Percentiles rank a stretch among this genome's conserved stretches.
phyloP scores from a whole-genome alignment of 495 filamentous ascomycete species.

The Antarctomyces pellizariae region DNA sequence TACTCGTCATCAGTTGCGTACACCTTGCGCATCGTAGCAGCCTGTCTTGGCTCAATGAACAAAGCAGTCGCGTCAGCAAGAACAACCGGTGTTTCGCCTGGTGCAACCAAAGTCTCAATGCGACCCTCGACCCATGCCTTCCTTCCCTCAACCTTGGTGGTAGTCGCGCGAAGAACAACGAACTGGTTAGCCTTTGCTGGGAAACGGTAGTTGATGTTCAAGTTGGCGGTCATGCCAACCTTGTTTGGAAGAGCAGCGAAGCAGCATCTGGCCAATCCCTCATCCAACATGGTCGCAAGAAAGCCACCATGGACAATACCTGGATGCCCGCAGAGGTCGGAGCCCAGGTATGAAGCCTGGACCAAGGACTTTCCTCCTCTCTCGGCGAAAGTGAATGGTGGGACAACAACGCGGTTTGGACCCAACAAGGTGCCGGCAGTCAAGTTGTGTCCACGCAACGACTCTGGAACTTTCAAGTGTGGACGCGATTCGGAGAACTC shows the following conservation, averaged over 20 bases:
- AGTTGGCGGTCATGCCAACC: constrained; percentile 71
- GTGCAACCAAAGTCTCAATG: constrained; percentile 56
- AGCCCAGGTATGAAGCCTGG: constrained; percentile 56
- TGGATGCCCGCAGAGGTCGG: constrained; percentile 69
- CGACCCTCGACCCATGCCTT: constrained; percentile 92
- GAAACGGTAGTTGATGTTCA: constrained; percentile 72
- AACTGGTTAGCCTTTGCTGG: constrained; percentile 58
- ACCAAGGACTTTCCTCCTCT: constrained; percentile 46
- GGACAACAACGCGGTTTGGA: constrained; percentile 53
- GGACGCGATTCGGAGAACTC: constrained; percentile 59
- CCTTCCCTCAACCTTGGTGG: constrained; percentile 70
- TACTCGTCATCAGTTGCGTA: too few relatives aligned
- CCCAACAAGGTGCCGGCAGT: constrained; percentile 65
- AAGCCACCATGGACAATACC: constrained; percentile 85
- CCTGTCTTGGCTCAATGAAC: constrained; percentile 75
- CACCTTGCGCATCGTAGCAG: too few relatives aligned
- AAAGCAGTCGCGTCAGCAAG: constrained; percentile 62
- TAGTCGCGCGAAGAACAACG: constrained; percentile 57
- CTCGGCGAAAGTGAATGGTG: constrained; percentile 56
- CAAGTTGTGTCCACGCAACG: constrained; percentile 44
- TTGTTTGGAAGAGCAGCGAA: constrained; percentile 77
- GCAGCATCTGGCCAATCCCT: constrained; percentile 75
- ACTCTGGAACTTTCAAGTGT: constrained; percentile 57
- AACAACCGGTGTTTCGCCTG: constrained; percentile 34
- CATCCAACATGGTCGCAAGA: constrained; percentile 78